Percentiles rank a stretch among this genome's conserved stretches.
Conservation (phyloP, 2,329 filamentous ascomycete species). For the Aspergillus thermomutatus region DNA sequence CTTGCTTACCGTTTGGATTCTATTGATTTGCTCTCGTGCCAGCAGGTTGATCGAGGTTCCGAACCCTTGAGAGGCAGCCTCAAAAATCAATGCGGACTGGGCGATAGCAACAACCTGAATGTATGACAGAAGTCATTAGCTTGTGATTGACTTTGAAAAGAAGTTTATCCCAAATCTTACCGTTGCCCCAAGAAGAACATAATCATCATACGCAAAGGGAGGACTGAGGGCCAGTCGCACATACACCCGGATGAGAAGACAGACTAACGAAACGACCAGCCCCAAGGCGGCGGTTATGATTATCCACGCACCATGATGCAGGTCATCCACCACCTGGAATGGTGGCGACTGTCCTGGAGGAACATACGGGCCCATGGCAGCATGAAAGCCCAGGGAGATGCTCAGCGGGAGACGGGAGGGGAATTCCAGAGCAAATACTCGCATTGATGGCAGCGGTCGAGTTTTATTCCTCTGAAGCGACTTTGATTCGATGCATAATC, state of each 20-base stretch:
- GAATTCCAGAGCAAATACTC: neutral
- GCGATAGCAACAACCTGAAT: slow-evolving; percentile 26
- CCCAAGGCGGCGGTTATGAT: slow-evolving; percentile 39
- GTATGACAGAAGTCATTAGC: neutral
- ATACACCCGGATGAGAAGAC: slow-evolving; percentile 36
- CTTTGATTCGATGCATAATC: neutral
- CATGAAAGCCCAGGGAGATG: neutral
- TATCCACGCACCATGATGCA: slow-evolving; percentile 39
- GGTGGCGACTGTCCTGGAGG: slow-evolving; percentile 35
- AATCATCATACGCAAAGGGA: slow-evolving; percentile 34
- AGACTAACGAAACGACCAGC: slow-evolving; percentile 33
- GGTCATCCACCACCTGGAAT: slow-evolving; percentile 37
- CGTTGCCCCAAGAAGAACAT: slow-evolving; percentile 30
- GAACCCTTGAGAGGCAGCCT: slow-evolving; percentile 29
- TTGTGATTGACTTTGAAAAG: neutral
- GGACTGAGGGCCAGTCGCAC: slow-evolving; percentile 32
- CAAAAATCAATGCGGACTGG: slow-evolving; percentile 31
- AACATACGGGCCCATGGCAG: slow-evolving; percentile 28
- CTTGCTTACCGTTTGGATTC: slow-evolving; percentile 26
- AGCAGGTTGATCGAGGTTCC: slow-evolving; percentile 32
- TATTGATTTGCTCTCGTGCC: slow-evolving; percentile 16
- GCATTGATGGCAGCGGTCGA: neutral
- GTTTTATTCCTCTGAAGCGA: neutral
- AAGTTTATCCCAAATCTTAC: slow-evolving; percentile 17
- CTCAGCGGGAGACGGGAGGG: neutral